Conservation (phyloP, 768 basidiomycete genomes). For the Phlegmacium glaucopus region DNA sequence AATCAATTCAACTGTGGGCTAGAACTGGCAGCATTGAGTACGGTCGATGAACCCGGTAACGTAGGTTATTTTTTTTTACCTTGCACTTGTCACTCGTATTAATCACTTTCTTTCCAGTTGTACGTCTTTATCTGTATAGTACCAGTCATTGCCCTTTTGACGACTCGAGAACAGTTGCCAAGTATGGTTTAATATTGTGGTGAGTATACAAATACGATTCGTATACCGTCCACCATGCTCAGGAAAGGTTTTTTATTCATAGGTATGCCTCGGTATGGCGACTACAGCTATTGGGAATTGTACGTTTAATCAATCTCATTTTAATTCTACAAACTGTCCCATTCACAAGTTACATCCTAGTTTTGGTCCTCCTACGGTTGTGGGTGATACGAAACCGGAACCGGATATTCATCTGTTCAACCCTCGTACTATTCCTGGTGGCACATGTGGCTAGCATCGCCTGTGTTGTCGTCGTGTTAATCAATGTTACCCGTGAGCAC, state of each 20-base stretch:
- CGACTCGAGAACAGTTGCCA: constrained; percentile 5
- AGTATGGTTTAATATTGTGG: constrained; percentile 12
- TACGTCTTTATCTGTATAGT: background rate
- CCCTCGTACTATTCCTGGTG: constrained; percentile 24
- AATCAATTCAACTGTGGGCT: background rate
- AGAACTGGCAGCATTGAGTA: background rate
- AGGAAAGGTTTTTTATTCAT: background rate
- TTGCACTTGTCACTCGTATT: background rate
- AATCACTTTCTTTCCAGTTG: background rate
- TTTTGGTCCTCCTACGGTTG: constrained; percentile 35
- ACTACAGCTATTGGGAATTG: constrained; percentile 34
- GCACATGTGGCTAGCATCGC: constrained; percentile 24
- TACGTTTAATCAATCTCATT: too few species aligned
- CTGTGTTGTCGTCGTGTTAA: constrained; percentile 20
- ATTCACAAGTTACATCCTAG: constrained; percentile 16
- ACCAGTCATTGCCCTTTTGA: background rate
- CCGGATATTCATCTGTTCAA: constrained; percentile 23
- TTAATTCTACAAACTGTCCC: too few species aligned
- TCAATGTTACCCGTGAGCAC: constrained; percentile 23
- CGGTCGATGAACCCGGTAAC: background rate
- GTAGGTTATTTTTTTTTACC: background rate
- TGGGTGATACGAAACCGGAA: constrained; percentile 34
- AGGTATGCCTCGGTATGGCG: constrained; percentile 33
- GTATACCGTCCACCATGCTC: background rate
- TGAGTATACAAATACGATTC: background rate